phyloP scores from a whole-genome alignment of 768 basidiomycete species.

The Mycena vulgaris region DNA sequence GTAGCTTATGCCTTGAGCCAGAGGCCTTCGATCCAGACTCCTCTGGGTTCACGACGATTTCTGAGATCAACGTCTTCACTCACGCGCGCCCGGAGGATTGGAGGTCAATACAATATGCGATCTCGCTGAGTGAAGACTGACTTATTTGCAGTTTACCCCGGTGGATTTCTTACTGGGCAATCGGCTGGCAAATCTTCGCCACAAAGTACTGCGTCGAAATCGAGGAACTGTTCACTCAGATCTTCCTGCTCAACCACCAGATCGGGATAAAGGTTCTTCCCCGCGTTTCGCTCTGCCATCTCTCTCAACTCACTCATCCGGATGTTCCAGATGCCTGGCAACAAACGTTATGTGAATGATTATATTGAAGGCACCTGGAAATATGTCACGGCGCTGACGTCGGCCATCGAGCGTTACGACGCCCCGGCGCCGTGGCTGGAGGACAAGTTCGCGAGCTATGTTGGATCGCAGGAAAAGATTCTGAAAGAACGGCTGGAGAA shows the following conservation, averaged over 20 bases:
- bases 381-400: conserved; percentile 5
- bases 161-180: conserved; percentile 27
- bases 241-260: conserved; percentile 4
- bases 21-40: not conserved
- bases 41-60: conserved; percentile 30
- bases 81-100: conserved; percentile 20
- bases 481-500: conserved; percentile 8
- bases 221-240: conserved; percentile 20
- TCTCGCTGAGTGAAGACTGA: not conserved
- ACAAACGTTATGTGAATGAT: conserved; percentile 32
- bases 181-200: conserved; percentile 29
- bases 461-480: not conserved
- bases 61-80: conserved; percentile 26
- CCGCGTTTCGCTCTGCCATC: too few species aligned
- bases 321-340: conserved; percentile 38
- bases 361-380: conserved; percentile 24
- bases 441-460: not conserved
- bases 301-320: too few species aligned
- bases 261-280: conserved; percentile 6
- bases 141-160: conserved; percentile 2
- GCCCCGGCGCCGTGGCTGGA: not conserved
- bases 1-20: not conserved
- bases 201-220: conserved; percentile 28
- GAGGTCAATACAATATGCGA: not conserved
- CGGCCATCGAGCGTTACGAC: not conserved